These are phyloP conservation scores for Anthoceros angustus DNA, from an alignment of 225 moss, liverwort and hornwort genomes.

Conservation along the genomic window DNA sequence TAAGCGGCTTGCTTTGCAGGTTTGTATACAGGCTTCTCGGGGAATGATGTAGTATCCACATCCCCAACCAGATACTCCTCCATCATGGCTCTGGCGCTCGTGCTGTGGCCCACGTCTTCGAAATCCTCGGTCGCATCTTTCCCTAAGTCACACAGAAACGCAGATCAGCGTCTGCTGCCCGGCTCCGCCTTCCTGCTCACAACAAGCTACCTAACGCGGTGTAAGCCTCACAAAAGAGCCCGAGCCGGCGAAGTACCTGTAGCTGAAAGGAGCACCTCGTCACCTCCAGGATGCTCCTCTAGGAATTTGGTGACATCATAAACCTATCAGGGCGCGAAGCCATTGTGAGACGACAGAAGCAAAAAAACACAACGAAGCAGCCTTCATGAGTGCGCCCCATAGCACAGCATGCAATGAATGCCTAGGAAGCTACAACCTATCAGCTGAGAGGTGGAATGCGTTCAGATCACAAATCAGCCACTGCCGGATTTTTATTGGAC, in stretches of 20 bases:
- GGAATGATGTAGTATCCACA: conserved; percentile 44
- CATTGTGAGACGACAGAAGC: not conserved
- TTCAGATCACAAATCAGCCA: too few species aligned
- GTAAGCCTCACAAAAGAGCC: not conserved
- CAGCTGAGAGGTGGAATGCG: too few species aligned
- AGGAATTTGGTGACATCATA: conserved; percentile 61
- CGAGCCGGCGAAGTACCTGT: conserved; percentile 27
- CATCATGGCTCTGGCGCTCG: conserved; percentile 73
- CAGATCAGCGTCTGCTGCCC: not conserved
- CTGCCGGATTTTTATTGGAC: too few species aligned
- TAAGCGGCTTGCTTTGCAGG: conserved; percentile 46
- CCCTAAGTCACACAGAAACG: conserved; percentile 18
- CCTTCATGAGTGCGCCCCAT: too few species aligned
- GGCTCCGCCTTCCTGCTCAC: too few species aligned
- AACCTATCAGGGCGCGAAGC: conserved; percentile 23
- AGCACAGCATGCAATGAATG: too few species aligned
- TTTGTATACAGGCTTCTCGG: conserved; percentile 43
- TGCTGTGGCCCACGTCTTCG: conserved; percentile 87
- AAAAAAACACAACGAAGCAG: not conserved
- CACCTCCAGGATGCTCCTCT: conserved; percentile 69
- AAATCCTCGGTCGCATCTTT: conserved; percentile 94
- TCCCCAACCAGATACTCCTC: conserved; percentile 44
- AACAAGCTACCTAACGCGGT: too few species aligned
- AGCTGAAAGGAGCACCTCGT: conserved; percentile 57
- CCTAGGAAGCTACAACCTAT: too few species aligned